Evolutionary conservation across 805 yeast species (phyloP).

Genomic region (Maudiozyma barnettii): DNA sequence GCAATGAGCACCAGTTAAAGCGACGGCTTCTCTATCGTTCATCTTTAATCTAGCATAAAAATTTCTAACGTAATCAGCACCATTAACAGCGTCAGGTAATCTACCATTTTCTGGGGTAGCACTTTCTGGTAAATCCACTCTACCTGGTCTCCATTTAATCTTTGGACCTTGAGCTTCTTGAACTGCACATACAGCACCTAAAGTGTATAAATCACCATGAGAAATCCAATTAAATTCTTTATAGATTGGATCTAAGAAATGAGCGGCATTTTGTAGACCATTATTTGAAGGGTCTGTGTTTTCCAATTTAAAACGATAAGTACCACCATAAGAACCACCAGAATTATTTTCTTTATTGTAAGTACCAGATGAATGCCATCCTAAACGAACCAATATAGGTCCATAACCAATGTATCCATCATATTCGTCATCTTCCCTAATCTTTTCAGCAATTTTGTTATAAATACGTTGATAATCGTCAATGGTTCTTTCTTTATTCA

Average conservation of each 20-base stretch:
- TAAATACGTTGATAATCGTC: constrained; percentile 58
- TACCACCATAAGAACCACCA: constrained; percentile 68
- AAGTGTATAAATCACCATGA: constrained; percentile 71
- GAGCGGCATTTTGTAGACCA: constrained; percentile 52
- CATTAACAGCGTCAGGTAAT: constrained; percentile 64
- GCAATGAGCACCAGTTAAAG: constrained; percentile 67
- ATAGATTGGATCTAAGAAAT: constrained; percentile 44
- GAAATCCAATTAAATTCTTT: constrained; percentile 59
- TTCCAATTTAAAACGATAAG: constrained; percentile 47
- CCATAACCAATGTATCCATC: constrained; percentile 66
- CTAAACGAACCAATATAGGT: constrained; percentile 67
- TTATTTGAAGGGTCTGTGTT: constrained; percentile 48
- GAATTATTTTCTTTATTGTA: constrained; percentile 48
- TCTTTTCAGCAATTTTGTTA: constrained; percentile 58
- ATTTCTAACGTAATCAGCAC: constrained; percentile 52
- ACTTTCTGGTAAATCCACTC: constrained; percentile 47
- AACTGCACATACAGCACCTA: constrained; percentile 70
- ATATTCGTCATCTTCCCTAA: constrained; percentile 46
- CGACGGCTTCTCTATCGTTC: constrained; percentile 62
- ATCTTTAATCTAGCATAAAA: constrained; percentile 61
- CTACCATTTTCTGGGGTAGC: constrained; percentile 56
- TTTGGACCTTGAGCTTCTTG: constrained; percentile 75
- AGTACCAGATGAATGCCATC: constrained; percentile 88
- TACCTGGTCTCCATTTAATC: constrained; percentile 75
- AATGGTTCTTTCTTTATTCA: constrained; percentile 21